Conservation (phyloP, 768 basidiomycete genomes). For the Tricholoma furcatifolium region DNA sequence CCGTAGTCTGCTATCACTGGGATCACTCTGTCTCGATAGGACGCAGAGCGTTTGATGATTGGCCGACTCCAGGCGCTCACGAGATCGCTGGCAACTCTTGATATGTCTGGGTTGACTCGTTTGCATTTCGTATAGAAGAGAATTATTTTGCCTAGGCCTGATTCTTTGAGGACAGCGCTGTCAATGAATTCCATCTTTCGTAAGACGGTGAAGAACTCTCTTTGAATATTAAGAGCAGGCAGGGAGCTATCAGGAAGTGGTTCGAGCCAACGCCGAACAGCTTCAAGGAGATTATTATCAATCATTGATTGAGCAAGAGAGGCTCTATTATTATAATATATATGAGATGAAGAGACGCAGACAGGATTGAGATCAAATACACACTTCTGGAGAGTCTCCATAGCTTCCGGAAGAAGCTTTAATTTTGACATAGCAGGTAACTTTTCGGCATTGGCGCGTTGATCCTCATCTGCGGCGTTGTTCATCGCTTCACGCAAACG, state of each 20-base stretch:
- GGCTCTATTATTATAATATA: slow-evolving; percentile 51
- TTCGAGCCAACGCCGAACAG: slow-evolving; percentile 89
- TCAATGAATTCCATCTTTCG: slow-evolving; percentile 93
- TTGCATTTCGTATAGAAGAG: slow-evolving; percentile 97
- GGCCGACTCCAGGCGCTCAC: slow-evolving; percentile 87
- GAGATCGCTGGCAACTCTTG: slow-evolving; percentile 80
- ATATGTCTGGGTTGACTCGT: slow-evolving; percentile 79
- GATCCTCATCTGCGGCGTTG: slow-evolving; percentile 80
- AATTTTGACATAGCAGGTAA: slow-evolving; percentile 85
- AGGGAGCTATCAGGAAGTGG: slow-evolving; percentile 91
- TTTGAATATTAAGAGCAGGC: slow-evolving; percentile 94
- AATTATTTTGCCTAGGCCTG: slow-evolving; percentile 83
- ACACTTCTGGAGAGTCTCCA: slow-evolving; percentile 91
- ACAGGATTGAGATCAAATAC: slow-evolving; percentile 23
- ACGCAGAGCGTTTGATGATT: slow-evolving; percentile 86
- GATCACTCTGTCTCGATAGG: slow-evolving; percentile 72
- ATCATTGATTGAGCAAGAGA: slow-evolving; percentile 89
- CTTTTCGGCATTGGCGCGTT: slow-evolving; percentile 74
- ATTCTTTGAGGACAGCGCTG: slow-evolving; percentile 85
- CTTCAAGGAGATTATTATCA: slow-evolving; percentile 92
- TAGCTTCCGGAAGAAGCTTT: slow-evolving; percentile 80
- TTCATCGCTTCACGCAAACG: slow-evolving; percentile 89
- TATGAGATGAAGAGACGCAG: slow-evolving; percentile 5
- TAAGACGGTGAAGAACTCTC: slow-evolving; percentile 82
- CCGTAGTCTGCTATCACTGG: slow-evolving; percentile 48